Evolutionary conservation across 495 filamentous ascomycete genomes (phyloP), one percentile per base, ranked within the genome.

Genomic region (Echria macrotheca): DNA sequence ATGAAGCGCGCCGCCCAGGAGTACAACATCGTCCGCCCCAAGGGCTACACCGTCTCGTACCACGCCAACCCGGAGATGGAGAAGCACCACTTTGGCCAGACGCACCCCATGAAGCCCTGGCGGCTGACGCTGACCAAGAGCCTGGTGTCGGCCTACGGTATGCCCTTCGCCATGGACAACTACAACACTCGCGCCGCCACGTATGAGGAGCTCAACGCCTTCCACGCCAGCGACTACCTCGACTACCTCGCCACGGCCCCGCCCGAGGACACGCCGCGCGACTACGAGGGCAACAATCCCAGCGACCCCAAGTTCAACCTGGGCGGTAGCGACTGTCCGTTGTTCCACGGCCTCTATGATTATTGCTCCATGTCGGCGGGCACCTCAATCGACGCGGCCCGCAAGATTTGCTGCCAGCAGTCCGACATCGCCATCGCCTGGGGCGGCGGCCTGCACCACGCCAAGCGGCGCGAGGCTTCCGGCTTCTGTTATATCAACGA

Each of bases 401-500:
- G 88, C 50, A 93, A 91, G 64, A 79, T 98, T 28, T 85, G 83
- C 57, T 83, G 85, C 59, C 73, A 83, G 28, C 87, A 96, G 68
- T 85, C 89, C 19, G 84, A 95, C 60, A 97, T 98, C 57, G 93
- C 93, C 15, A 83, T 98, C 47, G 96, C 96, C 66, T 98, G 94
- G 94, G 90, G 91, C 47, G 93, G 93, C 40, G 93, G 93, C 26
- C 80, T 98, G 25, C 93, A 98, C 69, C 93, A 98, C 65, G 93
- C 93, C 23, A 97, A 98, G 65, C 91, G 95, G 68, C 89, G 87
- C 52, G 94, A 97, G 70, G 93, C 93, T 19, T 91, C 86, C 60
- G 93, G 93, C 12, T 98, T 98, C 69, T 98, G 93, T 69, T 98
- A 98, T 63, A 86, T 98, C 57, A 98, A 98, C 65, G 93, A 98